A percentile compares a stretch with the other conserved stretches of the same genome.
These are phyloP conservation scores for Porodaedalea pini DNA, from an alignment of 1,284 basidiomycete genomes.

Conservation along the genomic window DNA sequence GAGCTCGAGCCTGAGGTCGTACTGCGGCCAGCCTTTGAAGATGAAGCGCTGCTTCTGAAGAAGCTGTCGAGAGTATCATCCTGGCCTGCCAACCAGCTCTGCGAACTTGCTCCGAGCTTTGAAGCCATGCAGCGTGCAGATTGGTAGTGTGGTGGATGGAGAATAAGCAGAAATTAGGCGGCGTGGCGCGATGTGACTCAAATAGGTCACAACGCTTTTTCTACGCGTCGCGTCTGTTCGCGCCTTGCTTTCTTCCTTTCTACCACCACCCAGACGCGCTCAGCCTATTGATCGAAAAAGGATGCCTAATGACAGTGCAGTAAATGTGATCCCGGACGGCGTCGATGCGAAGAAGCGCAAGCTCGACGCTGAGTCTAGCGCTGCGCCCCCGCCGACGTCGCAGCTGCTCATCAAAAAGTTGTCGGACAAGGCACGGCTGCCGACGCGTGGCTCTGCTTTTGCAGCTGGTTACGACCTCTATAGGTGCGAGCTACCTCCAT, in stretches of 20 bases:
- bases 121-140: neutral
- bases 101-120: neutral
- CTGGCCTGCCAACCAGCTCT: neutral
- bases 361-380: slow-evolving; percentile 7
- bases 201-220: neutral
- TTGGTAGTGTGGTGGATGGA: too few species aligned
- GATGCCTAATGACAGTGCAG: neutral
- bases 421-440: slow-evolving; percentile 78
- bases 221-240: slow-evolving; percentile 8
- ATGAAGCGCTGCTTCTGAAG: neutral
- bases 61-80: slow-evolving; percentile 2
- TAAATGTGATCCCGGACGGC: slow-evolving; percentile 14
- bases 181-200: neutral
- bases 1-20: neutral
- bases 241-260: neutral
- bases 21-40: too few species aligned
- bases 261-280: neutral
- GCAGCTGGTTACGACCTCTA: slow-evolving; percentile 96
- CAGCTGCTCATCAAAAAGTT: slow-evolving; percentile 83
- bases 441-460: slow-evolving; percentile 81
- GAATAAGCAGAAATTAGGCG: too few species aligned
- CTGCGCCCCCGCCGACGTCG: slow-evolving; percentile 34
- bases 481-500: slow-evolving; percentile 48
- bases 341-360: slow-evolving; percentile 19
- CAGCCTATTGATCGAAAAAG: neutral